A percentile compares a stretch with the other conserved stretches of the same genome.
Evolutionary conservation across 2,329 filamentous ascomycete genomes (phyloP).

Genomic region (Xylariales sp.): DNA sequence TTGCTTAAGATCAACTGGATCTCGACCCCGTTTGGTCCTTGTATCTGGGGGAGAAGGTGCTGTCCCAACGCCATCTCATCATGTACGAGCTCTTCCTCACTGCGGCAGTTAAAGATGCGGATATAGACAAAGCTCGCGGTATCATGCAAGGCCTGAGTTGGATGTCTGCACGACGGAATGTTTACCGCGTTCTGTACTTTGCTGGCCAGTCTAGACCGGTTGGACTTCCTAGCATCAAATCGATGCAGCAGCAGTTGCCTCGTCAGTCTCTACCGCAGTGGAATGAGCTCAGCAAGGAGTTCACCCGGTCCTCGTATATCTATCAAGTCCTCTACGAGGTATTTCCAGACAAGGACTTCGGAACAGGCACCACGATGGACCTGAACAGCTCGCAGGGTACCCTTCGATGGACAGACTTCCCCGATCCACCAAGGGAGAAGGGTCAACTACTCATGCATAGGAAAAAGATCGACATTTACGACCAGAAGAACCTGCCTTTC

Average conservation of each 20-base stretch:
- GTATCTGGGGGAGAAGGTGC: no score
- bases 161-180: slow-evolving; percentile 46
- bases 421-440: slow-evolving; percentile 33
- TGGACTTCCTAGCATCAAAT: slow-evolving; percentile 38
- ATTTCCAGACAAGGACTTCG: slow-evolving; percentile 42
- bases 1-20: no score
- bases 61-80: no score
- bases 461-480: slow-evolving; percentile 53
- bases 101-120: slow-evolving; percentile 43
- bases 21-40: no score
- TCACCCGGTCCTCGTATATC: slow-evolving; percentile 53
- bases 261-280: slow-evolving; percentile 26
- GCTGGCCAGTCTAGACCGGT: slow-evolving; percentile 40
- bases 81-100: slow-evolving; percentile 61
- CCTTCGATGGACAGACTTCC: slow-evolving; percentile 56
- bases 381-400: slow-evolving; percentile 41
- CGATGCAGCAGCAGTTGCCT: slow-evolving; percentile 15
- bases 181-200: slow-evolving; percentile 51
- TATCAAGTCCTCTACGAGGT: slow-evolving; percentile 53
- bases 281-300: slow-evolving; percentile 50
- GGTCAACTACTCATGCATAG: slow-evolving; percentile 38
- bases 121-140: slow-evolving; percentile 43
- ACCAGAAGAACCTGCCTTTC: slow-evolving; percentile 42
- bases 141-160: slow-evolving; percentile 54
- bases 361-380: slow-evolving; percentile 27